phyloP scores from a whole-genome alignment of 2,329 filamentous ascomycete genomes.

The Aspergillus novofumigatus region DNA sequence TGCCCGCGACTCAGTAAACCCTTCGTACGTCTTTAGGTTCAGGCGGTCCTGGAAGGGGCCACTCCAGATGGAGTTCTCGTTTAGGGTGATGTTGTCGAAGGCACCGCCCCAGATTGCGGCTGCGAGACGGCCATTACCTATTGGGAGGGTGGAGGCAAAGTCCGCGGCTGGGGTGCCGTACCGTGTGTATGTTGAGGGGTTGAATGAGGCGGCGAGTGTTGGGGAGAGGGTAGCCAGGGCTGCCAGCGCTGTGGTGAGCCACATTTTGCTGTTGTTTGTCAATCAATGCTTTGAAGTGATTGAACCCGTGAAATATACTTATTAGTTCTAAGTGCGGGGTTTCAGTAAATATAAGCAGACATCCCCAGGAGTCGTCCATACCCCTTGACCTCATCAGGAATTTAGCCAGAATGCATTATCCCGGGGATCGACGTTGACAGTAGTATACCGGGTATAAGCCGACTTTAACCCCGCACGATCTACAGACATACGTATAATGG shows the following conservation, averaged over 20 bases:
- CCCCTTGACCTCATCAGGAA: not conserved
- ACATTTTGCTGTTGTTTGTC: not conserved
- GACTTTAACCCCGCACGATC: not conserved
- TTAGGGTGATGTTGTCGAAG: slow-evolving; percentile 14
- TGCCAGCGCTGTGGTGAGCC: not conserved
- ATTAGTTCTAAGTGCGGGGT: too few relatives aligned
- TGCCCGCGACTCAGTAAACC: not conserved
- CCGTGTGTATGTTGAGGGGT: slow-evolving; percentile 16
- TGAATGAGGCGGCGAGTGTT: not conserved
- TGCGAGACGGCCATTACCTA: slow-evolving; percentile 18
- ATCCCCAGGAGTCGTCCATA: too few relatives aligned
- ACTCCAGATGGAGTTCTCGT: slow-evolving; percentile 20
- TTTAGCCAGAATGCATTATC: not conserved
- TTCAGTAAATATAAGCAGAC: too few relatives aligned
- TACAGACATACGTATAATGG: not conserved
- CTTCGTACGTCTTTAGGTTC: slow-evolving; percentile 4
- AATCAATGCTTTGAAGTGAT: not conserved
- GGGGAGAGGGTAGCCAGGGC: not conserved
- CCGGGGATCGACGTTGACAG: not conserved
- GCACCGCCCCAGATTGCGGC: slow-evolving; percentile 13
- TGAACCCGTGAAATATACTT: not conserved
- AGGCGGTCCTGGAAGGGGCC: slow-evolving; percentile 14
- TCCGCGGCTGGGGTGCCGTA: slow-evolving; percentile 13
- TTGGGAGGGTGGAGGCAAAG: slow-evolving; percentile 15
- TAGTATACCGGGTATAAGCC: not conserved